Evolutionary conservation across 352 stramenopile species (phyloP).

Genomic region (Elongisporangium undulatum): DNA sequence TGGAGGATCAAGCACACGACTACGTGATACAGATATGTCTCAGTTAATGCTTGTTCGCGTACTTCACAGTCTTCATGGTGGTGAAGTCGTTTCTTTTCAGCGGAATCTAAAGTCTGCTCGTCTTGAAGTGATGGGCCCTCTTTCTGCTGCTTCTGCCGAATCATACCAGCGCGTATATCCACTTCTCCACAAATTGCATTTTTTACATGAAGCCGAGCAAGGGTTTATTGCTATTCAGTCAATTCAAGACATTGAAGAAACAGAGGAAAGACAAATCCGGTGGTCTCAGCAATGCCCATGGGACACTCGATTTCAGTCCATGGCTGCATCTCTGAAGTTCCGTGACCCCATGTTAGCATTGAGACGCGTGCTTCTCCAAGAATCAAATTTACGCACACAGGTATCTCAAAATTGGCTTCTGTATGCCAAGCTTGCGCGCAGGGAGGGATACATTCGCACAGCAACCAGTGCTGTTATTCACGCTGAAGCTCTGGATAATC

Average conservation of each 20-base stretch:
- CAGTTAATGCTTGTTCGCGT: conserved; percentile 81
- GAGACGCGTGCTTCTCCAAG: conserved; percentile 68
- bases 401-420: conserved; percentile 81
- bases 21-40: conserved; percentile 67
- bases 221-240: conserved; percentile 56
- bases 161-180: conserved; percentile 79
- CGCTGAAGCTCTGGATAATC: conserved; percentile 71
- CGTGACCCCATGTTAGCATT: conserved; percentile 81
- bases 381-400: conserved; percentile 52
- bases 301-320: conserved; percentile 61
- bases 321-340: conserved; percentile 79
- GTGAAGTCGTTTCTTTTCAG: conserved; percentile 47
- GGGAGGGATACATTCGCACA: conserved; percentile 79
- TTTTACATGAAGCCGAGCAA: conserved; percentile 72
- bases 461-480: conserved; percentile 84
- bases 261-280: conserved; percentile 20
- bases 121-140: conserved; percentile 62
- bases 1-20: conserved; percentile 9
- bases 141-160: conserved; percentile 64
- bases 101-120: conserved; percentile 61
- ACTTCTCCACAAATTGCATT: conserved; percentile 69
- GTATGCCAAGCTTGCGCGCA: conserved; percentile 80
- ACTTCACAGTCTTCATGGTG: conserved; percentile 64
- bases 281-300: conserved; percentile 68
- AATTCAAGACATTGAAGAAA: conserved; percentile 13